Evolutionary conservation across 805 yeast species (phyloP), one percentile per base, ranked within the genome.

Genomic region (Candida schatavii): DNA sequence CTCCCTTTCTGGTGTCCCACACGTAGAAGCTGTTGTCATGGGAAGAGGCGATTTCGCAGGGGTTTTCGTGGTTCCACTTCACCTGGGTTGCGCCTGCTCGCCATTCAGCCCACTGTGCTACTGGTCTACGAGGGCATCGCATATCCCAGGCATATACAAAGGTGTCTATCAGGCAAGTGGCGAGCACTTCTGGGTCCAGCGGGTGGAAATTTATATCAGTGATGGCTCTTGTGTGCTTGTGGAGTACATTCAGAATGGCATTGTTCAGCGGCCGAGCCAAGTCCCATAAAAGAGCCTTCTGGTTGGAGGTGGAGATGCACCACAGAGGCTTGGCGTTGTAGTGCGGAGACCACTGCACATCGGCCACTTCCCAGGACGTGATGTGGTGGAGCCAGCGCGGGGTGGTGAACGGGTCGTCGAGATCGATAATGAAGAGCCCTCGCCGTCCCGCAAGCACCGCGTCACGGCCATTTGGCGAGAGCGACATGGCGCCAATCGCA

Each of bases 351-450:
- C 99, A 93, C 61, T 93, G 98, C 1, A 91, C 97, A 59, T 91
- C 97, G 0, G 99, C 97, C 3, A 93, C 99, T 61, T 93, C 98
- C 98, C 98, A 93, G 0, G 95, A 81, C 0, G 97, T 91, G 27
- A 81, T 74, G 56, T 93, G 97, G 42, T 83, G 95, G 13, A 93
- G 75, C 90, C 95, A 88, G 44, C 99, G 70, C 0, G 99, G 99
- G 0, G 95, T 89, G 0, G 91, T 80, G 62, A 88, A 91, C 1
- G 98, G 99, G 59, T 93, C 97, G 55, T 91, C 96, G 32, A 93
- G 64, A 63, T 93, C 98, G n/a, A 91, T 83, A 29, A 93, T 81
- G 59, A 82, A 86, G 11, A 93, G 70, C 0, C 99, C 99, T 42
- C 83, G 74, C 39, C 73, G 58, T 50, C 87, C 90, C 0, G 98